Base-by-base conservation (phyloP, 164 flowering plant genomes). In the Paratinospora sagittata region DNA sequence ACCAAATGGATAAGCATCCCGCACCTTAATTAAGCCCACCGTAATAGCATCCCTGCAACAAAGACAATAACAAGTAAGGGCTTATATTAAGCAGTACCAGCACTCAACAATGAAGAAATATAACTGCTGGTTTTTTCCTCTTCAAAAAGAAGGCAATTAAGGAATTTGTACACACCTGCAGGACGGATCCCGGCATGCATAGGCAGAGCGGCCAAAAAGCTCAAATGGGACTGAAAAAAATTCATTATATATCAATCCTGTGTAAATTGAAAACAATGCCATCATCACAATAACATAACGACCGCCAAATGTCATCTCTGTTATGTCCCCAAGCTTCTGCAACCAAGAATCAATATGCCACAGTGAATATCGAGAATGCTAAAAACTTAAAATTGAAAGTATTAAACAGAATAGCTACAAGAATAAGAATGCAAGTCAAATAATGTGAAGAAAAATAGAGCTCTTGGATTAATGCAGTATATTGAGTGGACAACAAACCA, bases 271-370 rank as follows among this genome's bases (percentile, higher is more conserved):
- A 84, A 95, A 95, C 60, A 95, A 68, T 49, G 99, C 66, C 99
- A 95, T 93, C 92, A 93, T 69, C 86, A 95, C 1, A 70, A 95
- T 90, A 63, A 91, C 93, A 82, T 95, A 95, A 72, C 99, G 98
- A 6, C 99, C 99, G 66, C 99, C 97, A 80, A 96, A 96, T 27
- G 90, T 77, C 98, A 95, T 91, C 69, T 90, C 97, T 66, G 78
- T 85, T 66, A 95, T 95, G 81, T 93, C 99, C 71, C 92, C 98
- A 73, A 95, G 95, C 74, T 95, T 95, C 99, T 95, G 90, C 70
- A 72, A 63, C 67, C 63, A 74, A 57, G 21, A 67, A 69, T 24
- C 65, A 62, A n/a, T 19, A 71, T 17, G 30, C 61, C n/a, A 11
- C 24, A 58, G 52, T 78, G 13, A 68, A 63, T 75, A 64, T 57